These are phyloP conservation scores for Phalaenopsis equestris DNA, from an alignment of 106 monocot genomes.

Conservation along the genomic window DNA sequence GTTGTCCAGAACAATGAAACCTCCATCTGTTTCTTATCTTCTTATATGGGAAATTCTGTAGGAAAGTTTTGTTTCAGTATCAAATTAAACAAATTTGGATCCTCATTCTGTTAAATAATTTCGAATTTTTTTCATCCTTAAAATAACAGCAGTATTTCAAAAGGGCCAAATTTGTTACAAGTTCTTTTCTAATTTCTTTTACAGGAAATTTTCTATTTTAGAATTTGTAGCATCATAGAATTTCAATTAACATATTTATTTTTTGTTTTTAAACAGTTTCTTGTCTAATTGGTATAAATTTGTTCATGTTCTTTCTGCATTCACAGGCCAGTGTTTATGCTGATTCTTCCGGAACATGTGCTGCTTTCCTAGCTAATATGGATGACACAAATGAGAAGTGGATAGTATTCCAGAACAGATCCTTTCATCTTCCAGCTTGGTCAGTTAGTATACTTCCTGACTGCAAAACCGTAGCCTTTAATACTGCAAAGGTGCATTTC, in stretches of 20 bases:
- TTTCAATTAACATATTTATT: not conserved
- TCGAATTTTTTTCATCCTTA: not conserved
- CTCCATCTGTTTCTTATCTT: not conserved
- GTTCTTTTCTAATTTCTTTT: not conserved
- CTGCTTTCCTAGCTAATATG: slow-evolving; percentile 74
- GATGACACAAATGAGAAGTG: slow-evolving; percentile 55
- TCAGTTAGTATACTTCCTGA: slow-evolving; percentile 89
- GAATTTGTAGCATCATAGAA: not conserved
- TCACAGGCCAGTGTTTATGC: slow-evolving; percentile 62
- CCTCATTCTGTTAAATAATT: not conserved
- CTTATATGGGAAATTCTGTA: not conserved
- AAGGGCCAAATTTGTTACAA: not conserved
- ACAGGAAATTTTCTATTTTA: not conserved
- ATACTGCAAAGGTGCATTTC: slow-evolving; percentile 72
- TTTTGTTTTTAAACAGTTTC: not conserved
- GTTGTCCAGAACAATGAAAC: not conserved
- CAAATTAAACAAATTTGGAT: not conserved
- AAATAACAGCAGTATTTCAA: not conserved
- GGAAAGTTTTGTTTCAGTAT: not conserved
- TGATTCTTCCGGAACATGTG: slow-evolving; percentile 66
- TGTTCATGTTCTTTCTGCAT: slow-evolving; percentile 5
- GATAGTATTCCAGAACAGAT: slow-evolving; percentile 55
- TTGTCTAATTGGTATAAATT: not conserved
- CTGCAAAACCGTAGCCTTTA: slow-evolving; percentile 82
- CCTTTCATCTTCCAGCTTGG: slow-evolving; percentile 88